A percentile compares a stretch with the other conserved stretches of the same genome.
phyloP scores from a whole-genome alignment of 345 rosid species.

The Noccaea bulbosa region DNA sequence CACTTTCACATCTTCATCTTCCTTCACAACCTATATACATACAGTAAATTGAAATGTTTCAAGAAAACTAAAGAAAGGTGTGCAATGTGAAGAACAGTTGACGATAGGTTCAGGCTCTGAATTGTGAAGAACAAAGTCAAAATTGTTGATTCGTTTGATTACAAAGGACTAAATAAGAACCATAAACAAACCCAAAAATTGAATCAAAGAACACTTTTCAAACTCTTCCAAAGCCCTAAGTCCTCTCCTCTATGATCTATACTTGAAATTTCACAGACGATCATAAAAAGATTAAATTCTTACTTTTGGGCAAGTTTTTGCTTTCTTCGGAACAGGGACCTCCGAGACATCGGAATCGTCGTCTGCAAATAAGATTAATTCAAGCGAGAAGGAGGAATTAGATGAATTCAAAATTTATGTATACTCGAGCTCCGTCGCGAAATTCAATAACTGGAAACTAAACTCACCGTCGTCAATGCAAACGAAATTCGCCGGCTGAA shows the following conservation, averaged over 20 bases:
- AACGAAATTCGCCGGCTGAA: constrained; percentile 58
- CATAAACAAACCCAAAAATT: constrained; percentile 11
- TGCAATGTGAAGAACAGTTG: too few relatives aligned
- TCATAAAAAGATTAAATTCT: constrained; percentile 5
- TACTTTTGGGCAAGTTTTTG: constrained; percentile 29
- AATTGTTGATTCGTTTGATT: background rate
- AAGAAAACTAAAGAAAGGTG: too few relatives aligned
- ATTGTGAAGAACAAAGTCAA: background rate
- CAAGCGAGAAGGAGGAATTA: background rate
- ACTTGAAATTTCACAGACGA: too few relatives aligned
- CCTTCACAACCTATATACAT: constrained; percentile 32
- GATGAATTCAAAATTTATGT: background rate
- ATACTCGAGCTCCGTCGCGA: background rate
- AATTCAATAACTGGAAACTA: constrained; percentile 18
- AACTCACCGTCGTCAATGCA: constrained; percentile 59
- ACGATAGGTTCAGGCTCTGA: background rate
- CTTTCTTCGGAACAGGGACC: constrained; percentile 29
- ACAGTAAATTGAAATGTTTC: background rate
- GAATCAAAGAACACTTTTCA: constrained; percentile 7
- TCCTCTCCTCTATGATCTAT: too few relatives aligned
- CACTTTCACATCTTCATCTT: constrained; percentile 47
- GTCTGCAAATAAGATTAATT: constrained; percentile 28
- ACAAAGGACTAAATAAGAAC: background rate
- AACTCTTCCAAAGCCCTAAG: background rate
- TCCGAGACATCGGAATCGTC: constrained; percentile 39